These are phyloP conservation scores for Pyrus betulifolia DNA, from an alignment of 306 rosid species.

Conservation along the genomic window DNA sequence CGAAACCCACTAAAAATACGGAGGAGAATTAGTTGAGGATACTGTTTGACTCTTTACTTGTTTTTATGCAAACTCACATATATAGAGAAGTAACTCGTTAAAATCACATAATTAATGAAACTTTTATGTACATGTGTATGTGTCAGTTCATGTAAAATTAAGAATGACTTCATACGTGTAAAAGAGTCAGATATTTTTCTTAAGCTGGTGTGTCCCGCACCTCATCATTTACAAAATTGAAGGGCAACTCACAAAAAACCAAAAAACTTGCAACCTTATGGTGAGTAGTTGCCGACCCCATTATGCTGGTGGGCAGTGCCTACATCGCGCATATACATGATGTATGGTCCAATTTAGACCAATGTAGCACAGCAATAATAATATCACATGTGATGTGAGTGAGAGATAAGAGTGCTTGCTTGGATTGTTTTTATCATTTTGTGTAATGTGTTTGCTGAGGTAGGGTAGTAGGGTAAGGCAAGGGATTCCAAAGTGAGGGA, in stretches of 20 bases:
- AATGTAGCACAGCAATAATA: conserved; percentile 13
- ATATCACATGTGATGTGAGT: conserved; percentile 28
- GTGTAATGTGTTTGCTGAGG: conserved; percentile 4
- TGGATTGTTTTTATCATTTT: conserved; percentile 16
- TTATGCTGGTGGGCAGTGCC: conserved; percentile 46
- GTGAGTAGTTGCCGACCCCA: conserved; percentile 36
- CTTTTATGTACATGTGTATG: background rate
- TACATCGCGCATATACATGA: conserved; percentile 23
- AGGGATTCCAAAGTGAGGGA: conserved; percentile 41
- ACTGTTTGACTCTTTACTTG: too few species aligned
- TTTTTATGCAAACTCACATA: background rate
- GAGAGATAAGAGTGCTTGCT: background rate
- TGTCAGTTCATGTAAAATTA: too few species aligned
- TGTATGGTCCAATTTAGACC: background rate
- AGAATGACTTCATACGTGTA: background rate
- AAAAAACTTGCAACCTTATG: conserved; percentile 6
- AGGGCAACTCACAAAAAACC: conserved; percentile 9
- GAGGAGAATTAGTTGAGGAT: background rate
- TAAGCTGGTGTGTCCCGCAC: background rate
- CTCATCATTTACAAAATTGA: conserved; percentile 22
- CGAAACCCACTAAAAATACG: conserved; percentile 8
- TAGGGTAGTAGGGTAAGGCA: background rate
- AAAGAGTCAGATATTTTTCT: background rate
- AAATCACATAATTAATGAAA: too few species aligned
- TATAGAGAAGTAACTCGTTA: too few species aligned